Conservation (phyloP, 305 asterid genomes). For the Fraxinus ornus region DNA sequence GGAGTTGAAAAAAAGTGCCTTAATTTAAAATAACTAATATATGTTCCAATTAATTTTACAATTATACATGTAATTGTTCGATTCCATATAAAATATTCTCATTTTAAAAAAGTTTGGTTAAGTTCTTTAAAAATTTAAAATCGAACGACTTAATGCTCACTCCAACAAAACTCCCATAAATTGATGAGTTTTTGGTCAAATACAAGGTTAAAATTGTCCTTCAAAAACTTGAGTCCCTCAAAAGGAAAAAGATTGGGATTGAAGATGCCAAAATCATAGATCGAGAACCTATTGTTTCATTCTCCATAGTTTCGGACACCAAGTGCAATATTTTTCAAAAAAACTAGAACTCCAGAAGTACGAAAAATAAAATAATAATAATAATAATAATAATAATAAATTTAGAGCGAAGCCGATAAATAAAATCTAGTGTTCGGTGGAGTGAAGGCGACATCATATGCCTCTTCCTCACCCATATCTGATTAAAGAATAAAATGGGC, state of each 20-base stretch:
- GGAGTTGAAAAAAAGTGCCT: no score
- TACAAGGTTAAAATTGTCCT: no score
- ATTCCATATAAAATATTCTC: neutral
- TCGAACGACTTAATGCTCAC: no score
- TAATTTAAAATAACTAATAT: no score
- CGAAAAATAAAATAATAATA: no score
- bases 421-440: neutral
- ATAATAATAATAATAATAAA: no score
- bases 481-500: constrained; percentile 1
- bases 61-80: no score
- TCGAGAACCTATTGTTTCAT: neutral
- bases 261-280: neutral
- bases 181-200: no score
- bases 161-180: no score
- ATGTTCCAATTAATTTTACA: no score
- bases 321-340: neutral
- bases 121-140: no score
- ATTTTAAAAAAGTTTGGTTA: neutral
- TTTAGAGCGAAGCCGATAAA: neutral
- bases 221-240: neutral
- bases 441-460: neutral
- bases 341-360: no score
- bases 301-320: neutral
- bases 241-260: neutral
- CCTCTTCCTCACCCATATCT: neutral